Conservation (phyloP, 2,329 filamentous ascomycete genomes). For the Setomelanomma holmii region DNA sequence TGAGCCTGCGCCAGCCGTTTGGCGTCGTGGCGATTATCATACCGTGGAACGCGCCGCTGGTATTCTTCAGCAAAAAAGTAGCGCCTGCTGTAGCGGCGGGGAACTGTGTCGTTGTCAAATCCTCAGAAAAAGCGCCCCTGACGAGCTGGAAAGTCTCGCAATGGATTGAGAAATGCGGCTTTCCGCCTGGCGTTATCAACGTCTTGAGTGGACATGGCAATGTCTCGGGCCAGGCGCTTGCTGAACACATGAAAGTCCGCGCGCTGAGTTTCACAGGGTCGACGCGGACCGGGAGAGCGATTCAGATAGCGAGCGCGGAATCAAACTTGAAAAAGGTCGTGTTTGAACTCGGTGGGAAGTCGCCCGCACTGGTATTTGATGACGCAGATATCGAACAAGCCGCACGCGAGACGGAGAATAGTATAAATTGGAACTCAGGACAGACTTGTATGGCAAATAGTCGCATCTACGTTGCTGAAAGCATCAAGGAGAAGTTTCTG, state of each 20-base stretch:
- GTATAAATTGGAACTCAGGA: conserved; percentile 62
- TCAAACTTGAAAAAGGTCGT: conserved; percentile 86
- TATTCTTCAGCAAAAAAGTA: conserved; percentile 37
- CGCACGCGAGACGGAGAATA: conserved; percentile 58
- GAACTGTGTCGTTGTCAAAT: conserved; percentile 39
- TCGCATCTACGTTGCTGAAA: conserved; percentile 63
- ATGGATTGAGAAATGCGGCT: conserved; percentile 76
- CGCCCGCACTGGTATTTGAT: conserved; percentile 80
- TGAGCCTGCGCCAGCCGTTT: conserved; percentile 78
- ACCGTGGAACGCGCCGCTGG: conserved; percentile 56
- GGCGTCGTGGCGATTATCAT: conserved; percentile 83
- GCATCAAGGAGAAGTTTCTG: conserved; percentile 51
- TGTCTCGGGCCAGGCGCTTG: conserved; percentile 76
- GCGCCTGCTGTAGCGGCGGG: conserved; percentile 34
- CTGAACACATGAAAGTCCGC: conserved; percentile 81
- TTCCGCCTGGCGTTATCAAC: conserved; percentile 80
- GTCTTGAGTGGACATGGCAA: conserved; percentile 78
- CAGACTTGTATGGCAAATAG: conserved; percentile 67
- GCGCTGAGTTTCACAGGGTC: conserved; percentile 82
- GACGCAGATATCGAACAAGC: conserved; percentile 80
- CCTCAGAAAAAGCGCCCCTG: conserved; percentile 61
- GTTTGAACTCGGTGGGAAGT: conserved; percentile 85
- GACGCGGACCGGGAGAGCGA: conserved; percentile 85
- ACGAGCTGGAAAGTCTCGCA: conserved; percentile 81
- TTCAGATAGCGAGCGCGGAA: conserved; percentile 72